Conservation (phyloP, 495 filamentous ascomycete species). For the Aspergillus nidulans region DNA sequence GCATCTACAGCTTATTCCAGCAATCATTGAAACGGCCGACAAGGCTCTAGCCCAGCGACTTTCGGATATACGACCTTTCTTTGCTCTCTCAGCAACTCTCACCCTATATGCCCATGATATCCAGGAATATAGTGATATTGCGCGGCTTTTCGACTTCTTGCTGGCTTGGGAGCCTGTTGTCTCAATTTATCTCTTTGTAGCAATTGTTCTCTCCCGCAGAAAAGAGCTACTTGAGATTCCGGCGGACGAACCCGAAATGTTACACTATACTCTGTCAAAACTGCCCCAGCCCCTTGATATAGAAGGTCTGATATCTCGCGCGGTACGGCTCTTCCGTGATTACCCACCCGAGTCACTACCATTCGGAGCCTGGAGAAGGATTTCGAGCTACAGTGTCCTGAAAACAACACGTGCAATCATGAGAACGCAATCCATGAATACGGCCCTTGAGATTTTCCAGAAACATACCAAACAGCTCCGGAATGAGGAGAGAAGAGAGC, state of each 20-base stretch:
- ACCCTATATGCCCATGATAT: slow-evolving; percentile 97
- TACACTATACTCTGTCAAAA: slow-evolving; percentile 83
- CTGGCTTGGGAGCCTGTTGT: slow-evolving; percentile 81
- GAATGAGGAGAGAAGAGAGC: slow-evolving; percentile 54
- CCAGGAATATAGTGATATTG: slow-evolving; percentile 78
- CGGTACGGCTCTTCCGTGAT: slow-evolving; percentile 55
- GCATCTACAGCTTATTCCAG: slow-evolving; percentile 79
- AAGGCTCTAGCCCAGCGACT: slow-evolving; percentile 66
- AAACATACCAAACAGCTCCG: slow-evolving; percentile 63
- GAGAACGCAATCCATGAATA: slow-evolving; percentile 46
- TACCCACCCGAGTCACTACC: slow-evolving; percentile 72
- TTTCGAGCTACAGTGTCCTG: slow-evolving; percentile 73
- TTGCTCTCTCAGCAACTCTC: slow-evolving; percentile 82
- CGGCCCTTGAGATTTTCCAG: slow-evolving; percentile 62
- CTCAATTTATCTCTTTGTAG: slow-evolving; percentile 84
- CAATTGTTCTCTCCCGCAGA: slow-evolving; percentile 74
- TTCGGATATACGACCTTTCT: slow-evolving; percentile 76
- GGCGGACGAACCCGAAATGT: slow-evolving; percentile 85
- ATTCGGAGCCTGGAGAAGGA: slow-evolving; percentile 57
- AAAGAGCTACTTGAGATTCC: slow-evolving; percentile 79
- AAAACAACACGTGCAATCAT: slow-evolving; percentile 64
- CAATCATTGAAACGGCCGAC: slow-evolving; percentile 68
- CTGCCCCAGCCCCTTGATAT: slow-evolving; percentile 80
- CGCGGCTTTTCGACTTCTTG: slow-evolving; percentile 86
- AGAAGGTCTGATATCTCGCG: slow-evolving; percentile 64